Base-by-base conservation (phyloP, 2,329 filamentous ascomycete genomes). In the Cryphonectria japonica region DNA sequence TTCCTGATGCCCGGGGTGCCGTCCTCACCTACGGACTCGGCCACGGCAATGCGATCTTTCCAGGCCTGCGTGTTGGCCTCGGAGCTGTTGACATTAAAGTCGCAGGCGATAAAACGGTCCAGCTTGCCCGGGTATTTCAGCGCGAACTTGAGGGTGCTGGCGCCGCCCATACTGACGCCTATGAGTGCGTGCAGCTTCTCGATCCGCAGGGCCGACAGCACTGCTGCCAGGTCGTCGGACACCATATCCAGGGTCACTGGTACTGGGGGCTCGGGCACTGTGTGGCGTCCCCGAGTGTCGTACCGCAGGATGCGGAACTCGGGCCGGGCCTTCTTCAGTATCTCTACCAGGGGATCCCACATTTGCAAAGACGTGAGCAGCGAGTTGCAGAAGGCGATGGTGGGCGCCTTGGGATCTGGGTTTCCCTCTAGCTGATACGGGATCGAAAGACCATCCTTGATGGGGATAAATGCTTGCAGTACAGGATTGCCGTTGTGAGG, bases 81-180 rank as follows among this genome's bases (percentile, higher is more conserved):
- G 71, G 92, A 93, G 0, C 91, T 90, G 6, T 88, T 85, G 9
- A 88, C 86, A 79, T 94, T 95, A 77, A 93, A 97, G 80, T 96
- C 93, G 79, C 93, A 95, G 3, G 91, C 86, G 32, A 95, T 83
- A 78, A 94, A 92, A 8, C 84, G 84, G 1, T 76, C 78, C 19
- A 94, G 81, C 60, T 88, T 85, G 0, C 82, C 73, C 0, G 92
- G 91, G 76, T 93, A 86, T 57, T 85, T 85, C 66, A 97, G 86
- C 0, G 92, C 91, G 67, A 92, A 90, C 78, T 92, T 91, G 66
- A 96, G 86, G 0, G 91, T 86, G 0, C 93, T 96, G 2, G 91
- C 93, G 67, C 94, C 94, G 73, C 94, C 94, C 79, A 96, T 89
- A 50, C 90, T 93, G 3, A 97, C 93, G 29, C 94, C 94, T 29